Evolutionary conservation across 805 yeast genomes (phyloP).

Genomic region (Barnettozyma wickerhamii): DNA sequence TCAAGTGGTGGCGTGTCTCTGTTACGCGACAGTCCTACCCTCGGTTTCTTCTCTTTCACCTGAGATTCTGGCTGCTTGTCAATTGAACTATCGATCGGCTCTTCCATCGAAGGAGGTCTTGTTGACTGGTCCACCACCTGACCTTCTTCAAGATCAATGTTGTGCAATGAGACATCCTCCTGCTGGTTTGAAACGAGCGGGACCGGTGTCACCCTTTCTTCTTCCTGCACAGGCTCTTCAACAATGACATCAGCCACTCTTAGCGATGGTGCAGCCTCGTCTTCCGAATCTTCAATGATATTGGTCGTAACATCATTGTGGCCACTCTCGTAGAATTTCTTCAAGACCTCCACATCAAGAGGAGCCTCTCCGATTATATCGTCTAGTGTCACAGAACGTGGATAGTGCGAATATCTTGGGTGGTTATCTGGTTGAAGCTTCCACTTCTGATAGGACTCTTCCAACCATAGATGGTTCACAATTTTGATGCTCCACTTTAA

Average conservation of each 20-base stretch:
- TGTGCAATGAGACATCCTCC: neutral
- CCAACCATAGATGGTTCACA: slow-evolving; percentile 86
- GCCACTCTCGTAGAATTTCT: slow-evolving; percentile 33
- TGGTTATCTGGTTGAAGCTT: slow-evolving; percentile 39
- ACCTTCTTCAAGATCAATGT: neutral
- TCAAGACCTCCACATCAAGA: slow-evolving; percentile 38
- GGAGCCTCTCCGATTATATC: slow-evolving; percentile 51
- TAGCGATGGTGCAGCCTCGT: slow-evolving; percentile 5
- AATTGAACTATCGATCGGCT: no score
- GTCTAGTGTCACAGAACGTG: slow-evolving; percentile 37
- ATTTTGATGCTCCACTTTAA: slow-evolving; percentile 59
- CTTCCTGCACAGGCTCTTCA: neutral
- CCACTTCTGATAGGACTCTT: slow-evolving; percentile 71
- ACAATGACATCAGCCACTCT: neutral
- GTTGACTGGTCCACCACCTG: slow-evolving; percentile 3
- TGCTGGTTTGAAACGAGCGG: slow-evolving; percentile 1
- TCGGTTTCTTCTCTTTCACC: no score
- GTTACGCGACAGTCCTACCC: no score
- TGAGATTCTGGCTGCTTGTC: no score
- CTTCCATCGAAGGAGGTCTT: no score
- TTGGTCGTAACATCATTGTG: slow-evolving; percentile 16
- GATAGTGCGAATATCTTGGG: slow-evolving; percentile 46
- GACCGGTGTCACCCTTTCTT: neutral
- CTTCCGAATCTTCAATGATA: slow-evolving; percentile 23
- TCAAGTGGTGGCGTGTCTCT: slow-evolving; percentile 2